These are phyloP conservation scores for Lichina pygmaea DNA, from an alignment of 495 filamentous ascomycete genomes.

Conservation along the genomic window DNA sequence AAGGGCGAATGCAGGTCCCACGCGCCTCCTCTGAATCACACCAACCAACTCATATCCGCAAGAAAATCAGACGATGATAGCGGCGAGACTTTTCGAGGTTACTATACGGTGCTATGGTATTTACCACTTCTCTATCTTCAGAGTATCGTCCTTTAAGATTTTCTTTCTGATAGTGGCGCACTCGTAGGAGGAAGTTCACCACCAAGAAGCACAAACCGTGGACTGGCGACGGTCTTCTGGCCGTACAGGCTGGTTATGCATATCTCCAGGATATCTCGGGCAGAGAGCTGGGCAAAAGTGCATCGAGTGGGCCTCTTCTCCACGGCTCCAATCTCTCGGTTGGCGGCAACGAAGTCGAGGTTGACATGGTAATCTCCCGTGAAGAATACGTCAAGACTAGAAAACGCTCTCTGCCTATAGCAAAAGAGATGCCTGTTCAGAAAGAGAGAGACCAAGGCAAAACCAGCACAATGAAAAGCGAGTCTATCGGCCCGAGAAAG, in stretches of 20 bases:
- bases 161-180: neutral
- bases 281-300: constrained; percentile 34
- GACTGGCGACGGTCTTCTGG: constrained; percentile 58
- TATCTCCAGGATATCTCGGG: constrained; percentile 36
- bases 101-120: constrained; percentile 3
- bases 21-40: neutral
- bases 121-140: neutral
- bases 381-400: constrained; percentile 23
- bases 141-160: neutral
- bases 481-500: too few relatives aligned
- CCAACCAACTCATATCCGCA: neutral
- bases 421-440: neutral
- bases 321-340: constrained; percentile 36
- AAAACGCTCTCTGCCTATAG: neutral
- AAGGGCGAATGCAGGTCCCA: neutral
- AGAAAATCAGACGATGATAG: neutral
- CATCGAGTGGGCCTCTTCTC: constrained; percentile 25
- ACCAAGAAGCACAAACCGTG: constrained; percentile 68
- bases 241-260: constrained; percentile 27
- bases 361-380: constrained; percentile 36
- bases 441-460: neutral
- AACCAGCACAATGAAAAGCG: neutral
- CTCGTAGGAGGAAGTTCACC: constrained; percentile 39
- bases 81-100: neutral
- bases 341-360: constrained; percentile 46